Evolutionary conservation across 805 yeast genomes (phyloP).

Genomic region (Teunomyces lycoperdinae): DNA sequence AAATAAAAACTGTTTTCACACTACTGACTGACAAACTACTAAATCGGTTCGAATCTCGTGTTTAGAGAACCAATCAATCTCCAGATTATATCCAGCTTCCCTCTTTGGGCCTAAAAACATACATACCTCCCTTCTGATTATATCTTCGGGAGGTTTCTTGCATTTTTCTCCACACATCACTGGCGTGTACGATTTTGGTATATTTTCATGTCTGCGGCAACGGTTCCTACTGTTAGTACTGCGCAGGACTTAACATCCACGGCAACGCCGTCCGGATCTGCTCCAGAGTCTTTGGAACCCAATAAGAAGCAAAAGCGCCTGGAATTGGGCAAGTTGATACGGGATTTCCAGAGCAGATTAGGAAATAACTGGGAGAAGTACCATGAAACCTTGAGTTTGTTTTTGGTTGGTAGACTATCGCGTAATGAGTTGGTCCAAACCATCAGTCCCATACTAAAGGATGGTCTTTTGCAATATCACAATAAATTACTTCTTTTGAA

Average conservation of each 20-base stretch:
- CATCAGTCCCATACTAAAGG: slow-evolving; percentile 54
- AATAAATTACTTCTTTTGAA: slow-evolving; percentile 79
- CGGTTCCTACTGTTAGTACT: background rate
- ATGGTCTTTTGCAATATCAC: slow-evolving; percentile 60
- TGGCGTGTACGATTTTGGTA: background rate
- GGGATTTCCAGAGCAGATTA: slow-evolving; percentile 66
- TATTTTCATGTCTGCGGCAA: background rate
- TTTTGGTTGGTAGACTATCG: slow-evolving; percentile 76
- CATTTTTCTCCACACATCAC: background rate
- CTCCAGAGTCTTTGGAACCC: background rate
- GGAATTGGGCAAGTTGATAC: slow-evolving; percentile 51
- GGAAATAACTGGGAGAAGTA: slow-evolving; percentile 87
- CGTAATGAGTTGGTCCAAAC: slow-evolving; percentile 66
- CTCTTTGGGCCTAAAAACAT: background rate
- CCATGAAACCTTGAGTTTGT: slow-evolving; percentile 72
- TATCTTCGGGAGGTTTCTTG: background rate
- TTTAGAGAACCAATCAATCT: background rate
- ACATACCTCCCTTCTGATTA: background rate
- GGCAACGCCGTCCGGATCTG: background rate
- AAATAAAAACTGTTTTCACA: background rate
- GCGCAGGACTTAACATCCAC: slow-evolving; percentile 2
- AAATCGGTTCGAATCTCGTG: background rate
- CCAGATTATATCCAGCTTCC: background rate
- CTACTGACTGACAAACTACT: background rate
- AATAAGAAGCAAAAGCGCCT: slow-evolving; percentile 19